Evolutionary conservation across 345 rosid genomes (phyloP), one percentile per base, ranked within the genome.

Genomic region (Rhizophora apiculata): DNA sequence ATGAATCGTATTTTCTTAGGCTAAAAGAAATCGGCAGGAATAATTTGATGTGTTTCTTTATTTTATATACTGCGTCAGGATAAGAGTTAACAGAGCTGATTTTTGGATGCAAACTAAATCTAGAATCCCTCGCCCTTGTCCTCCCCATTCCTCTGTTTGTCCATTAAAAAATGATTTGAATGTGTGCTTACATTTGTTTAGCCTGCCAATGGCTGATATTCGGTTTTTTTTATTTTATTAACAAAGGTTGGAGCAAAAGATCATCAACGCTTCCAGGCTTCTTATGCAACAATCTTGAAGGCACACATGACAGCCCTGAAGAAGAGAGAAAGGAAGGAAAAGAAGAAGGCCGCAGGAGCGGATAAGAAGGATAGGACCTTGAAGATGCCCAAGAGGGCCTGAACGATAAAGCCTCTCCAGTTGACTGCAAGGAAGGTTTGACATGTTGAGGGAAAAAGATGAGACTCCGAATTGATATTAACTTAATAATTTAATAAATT

Each of bases 311-410:
- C 95, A 68, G 84, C 93, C 70, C 72, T 94, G 73, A 91, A 94
- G 85, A 91, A 89, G 83, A 88, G 97, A 74, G 98, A 94, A 76
- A 89, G 97, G 79, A 94, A 91, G 79, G 96, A 89, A 76, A 73
- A 79, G 83, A 94, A 94, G 71, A 94, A 94, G 77, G 82, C 88
- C 10, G 82, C 83, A 21, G 96, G 80, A 52, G 80, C 81, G 58
- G 85, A 82, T 34, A 86, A 82, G 81, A 83, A 83, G 63, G 91
- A 79, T 62, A 69, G 68, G 64, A 71, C 20, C 51, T 39, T 27
- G 3, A 78, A 57, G 69, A 82, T 71, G 68, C 63, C 82, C 11
- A 80, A 82, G 74, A 78, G 69, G 52, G 79, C 64, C 53, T 82
- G 70, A 27, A 56, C 3, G 49, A 43, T 43, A 13, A 43, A 43